These are phyloP conservation scores for Daldinia caldariorum DNA, from an alignment of 495 filamentous ascomycete genomes.

Conservation along the genomic window DNA sequence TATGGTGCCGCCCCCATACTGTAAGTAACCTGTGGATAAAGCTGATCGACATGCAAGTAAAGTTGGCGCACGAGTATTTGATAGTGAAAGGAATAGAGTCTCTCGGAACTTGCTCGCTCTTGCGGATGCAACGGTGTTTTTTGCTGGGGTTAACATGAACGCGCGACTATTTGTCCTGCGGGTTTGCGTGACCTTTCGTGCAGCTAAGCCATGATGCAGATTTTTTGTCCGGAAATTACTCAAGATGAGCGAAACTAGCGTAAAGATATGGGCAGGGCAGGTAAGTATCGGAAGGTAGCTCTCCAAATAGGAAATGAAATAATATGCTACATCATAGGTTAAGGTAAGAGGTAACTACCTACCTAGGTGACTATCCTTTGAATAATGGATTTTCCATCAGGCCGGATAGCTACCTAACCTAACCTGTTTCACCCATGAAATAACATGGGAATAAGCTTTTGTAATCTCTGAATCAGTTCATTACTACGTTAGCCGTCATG, in stretches of 20 bases:
- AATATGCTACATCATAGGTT: too few relatives aligned
- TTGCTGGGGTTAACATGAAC: conserved; percentile 36
- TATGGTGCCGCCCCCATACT: conserved; percentile 34
- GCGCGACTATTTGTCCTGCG: conserved; percentile 33
- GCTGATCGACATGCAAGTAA: conserved; percentile 37
- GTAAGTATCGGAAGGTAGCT: conserved; percentile 39
- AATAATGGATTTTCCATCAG: conserved; percentile 7
- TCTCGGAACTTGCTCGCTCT: conserved; percentile 42
- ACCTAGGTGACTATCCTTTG: too few relatives aligned
- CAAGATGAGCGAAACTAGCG: conserved; percentile 36
- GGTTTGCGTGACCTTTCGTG: conserved; percentile 43
- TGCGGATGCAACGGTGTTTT: conserved; percentile 44
- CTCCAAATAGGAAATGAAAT: conserved; percentile 39
- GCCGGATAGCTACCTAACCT: background rate
- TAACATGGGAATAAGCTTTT: conserved; percentile 13
- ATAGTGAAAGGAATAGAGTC: conserved; percentile 31
- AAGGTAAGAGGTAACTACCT: too few relatives aligned
- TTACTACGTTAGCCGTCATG: conserved; percentile 25
- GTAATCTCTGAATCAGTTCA: conserved; percentile 29
- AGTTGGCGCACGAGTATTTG: conserved; percentile 31
- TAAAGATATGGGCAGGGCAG: too few relatives aligned
- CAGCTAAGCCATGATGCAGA: conserved; percentile 37
- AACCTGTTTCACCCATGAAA: conserved; percentile 5
- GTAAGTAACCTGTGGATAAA: conserved; percentile 33
- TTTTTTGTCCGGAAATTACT: conserved; percentile 49